Base-by-base conservation (phyloP, 169 alveolate species). In the Cyclospora cayetanensis region DNA sequence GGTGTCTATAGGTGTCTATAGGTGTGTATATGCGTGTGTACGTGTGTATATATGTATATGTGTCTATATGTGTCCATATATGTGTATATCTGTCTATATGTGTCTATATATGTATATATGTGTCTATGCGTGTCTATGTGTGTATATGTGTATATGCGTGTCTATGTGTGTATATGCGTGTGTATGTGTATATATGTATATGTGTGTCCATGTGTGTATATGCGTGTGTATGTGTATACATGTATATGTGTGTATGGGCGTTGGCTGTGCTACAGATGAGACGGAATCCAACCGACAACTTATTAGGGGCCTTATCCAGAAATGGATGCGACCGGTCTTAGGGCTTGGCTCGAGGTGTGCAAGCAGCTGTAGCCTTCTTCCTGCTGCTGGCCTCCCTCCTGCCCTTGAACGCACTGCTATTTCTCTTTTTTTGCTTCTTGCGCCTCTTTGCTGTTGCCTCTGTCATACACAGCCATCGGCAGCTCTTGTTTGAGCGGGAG, bases 281-380 rank as follows among this genome's bases (percentile, higher is more conserved):
- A 66, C 77, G 46, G 92, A 86, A 27, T 43, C n/a, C 20, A 86
- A 86, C 55, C 83, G 92, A 20, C 52, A 42, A 4, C 84, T 86
- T 37, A 86, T 86, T 18, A 60, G 92, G 82, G 65, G 37, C 37
- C 74, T 86, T 15, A 86, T 86, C 25, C 92, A 86, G 55, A 41
- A 66, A 20, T 86, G 92, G 92, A 86, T 39, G 63, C 83, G 92
- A 0, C 92, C 92, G 41, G 53, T 86, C 72, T 74, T 86, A 27
- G 92, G 92, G 9, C 76, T 86, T 27, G 92, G 87, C 39, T 86
- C 92, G 29, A 72, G 84, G 52, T 72, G n/a, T 18, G 25, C 52
- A 72, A 52, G n/a, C n/a, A 53, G 22, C n/a, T 22, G 22, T 22
- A 22, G 22, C 66, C n/a, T 53, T 27, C 53, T n/a, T n/a, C 12